phyloP scores from a whole-genome alignment of 2,329 filamentous ascomycete genomes.

The Aureobasidium melanogenum region DNA sequence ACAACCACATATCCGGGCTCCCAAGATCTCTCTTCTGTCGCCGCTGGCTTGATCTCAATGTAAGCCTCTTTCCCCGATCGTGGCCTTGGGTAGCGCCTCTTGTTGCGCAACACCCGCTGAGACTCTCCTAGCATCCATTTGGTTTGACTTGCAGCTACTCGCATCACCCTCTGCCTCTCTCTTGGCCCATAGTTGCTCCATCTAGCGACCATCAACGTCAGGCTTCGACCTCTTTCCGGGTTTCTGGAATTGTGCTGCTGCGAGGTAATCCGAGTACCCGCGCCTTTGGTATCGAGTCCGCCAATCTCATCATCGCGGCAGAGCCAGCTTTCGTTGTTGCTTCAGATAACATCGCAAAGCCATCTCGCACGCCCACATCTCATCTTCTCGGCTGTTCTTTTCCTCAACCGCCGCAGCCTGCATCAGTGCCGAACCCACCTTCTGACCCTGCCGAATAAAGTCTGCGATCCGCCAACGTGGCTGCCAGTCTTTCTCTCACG shows the following conservation, averaged over 20 bases:
- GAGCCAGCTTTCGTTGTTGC: not conserved
- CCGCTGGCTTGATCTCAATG: constrained; percentile 8
- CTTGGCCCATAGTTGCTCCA: constrained; percentile 6
- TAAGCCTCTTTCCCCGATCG: constrained; percentile 22
- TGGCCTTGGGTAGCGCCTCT: constrained; percentile 27
- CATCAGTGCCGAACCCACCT: not conserved
- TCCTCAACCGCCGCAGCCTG: constrained; percentile 7
- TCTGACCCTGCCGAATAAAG: constrained; percentile 9
- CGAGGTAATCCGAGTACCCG: not conserved
- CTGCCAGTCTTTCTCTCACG: constrained; percentile 51
- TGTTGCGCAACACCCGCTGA: constrained; percentile 29
- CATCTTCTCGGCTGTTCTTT: not conserved
- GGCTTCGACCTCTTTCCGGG: constrained; percentile 16
- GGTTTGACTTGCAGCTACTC: constrained; percentile 35
- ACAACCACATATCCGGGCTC: constrained; percentile 38
- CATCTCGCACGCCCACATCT: not conserved
- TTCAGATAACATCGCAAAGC: constrained; percentile 3
- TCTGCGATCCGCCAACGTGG: constrained; percentile 46
- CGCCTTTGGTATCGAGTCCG: not conserved
- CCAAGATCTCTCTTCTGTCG: constrained; percentile 26
- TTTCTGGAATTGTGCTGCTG: constrained; percentile 8
- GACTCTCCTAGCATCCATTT: constrained; percentile 35
- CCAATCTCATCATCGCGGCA: not conserved
- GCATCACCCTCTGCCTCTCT: constrained; percentile 27
- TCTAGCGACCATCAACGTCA: constrained; percentile 19